Evolutionary conservation across 176 grass and related monocot genomes (phyloP), one percentile per base, ranked within the genome.

Genomic region (Aechmea fasciata): DNA sequence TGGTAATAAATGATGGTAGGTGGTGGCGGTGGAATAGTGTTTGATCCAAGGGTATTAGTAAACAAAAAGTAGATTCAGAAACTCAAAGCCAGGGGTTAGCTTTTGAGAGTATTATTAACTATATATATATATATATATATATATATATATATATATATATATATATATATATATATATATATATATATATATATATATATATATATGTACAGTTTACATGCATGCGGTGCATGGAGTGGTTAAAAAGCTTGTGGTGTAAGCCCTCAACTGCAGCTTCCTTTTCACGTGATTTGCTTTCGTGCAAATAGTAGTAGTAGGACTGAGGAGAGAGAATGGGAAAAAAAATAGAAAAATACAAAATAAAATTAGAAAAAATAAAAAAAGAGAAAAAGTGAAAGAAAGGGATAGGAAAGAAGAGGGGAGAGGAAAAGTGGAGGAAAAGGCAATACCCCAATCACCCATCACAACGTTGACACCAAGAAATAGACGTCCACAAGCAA

Each of bases 401-500:
- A 6, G 6, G 3, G 33, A 41, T 4, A 7, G 52, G 13, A 17
- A 57, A 8, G 8, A 19, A 22, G 13, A 11, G 53, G 12, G 13
- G 17, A 49, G 14, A 47, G 15, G 65, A 67, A 67, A 49, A 67
- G 65, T 67, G n/a, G 47, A 67, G 48, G 65, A 67, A 47, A 66
- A 11, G 65, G 33, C 15, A 49, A 3, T 9, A 4, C 65, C 65
- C 65, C 33, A 67, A 67, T 67, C 41, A 67, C 10, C 41, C 65
- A 13, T 47, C 65, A 67, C 65, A 67, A 67, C 65, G 65, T 67
- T 67, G 65, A 67, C 65, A 48, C 65, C 65, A 67, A 48, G 65
- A 67, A 67, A 67, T 47, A 18, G 65, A 67, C 65, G 47, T 47
- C 2, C 29, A n/a, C 28, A 67, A 67, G 65, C 65, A 49, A 67